Base-by-base conservation (phyloP, 129 eudicot species). In the Ambrosia trifida region DNA sequence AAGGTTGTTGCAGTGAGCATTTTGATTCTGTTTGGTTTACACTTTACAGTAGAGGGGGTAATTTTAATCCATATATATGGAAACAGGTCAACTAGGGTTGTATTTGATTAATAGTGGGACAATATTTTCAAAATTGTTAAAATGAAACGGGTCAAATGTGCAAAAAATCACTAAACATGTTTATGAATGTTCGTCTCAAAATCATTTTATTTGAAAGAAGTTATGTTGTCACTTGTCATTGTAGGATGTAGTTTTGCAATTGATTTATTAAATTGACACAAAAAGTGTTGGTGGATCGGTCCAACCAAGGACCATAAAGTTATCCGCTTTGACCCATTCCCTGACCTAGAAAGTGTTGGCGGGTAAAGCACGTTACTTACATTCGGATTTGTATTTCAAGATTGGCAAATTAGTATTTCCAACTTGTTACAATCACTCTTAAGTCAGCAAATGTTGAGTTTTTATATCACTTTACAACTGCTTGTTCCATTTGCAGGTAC, bases 401-500 rank as follows among this genome's bases (percentile, higher is more conserved):
- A 50, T 20, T 40, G 3, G 17, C 14, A 58, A 43, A 40, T 10
- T 36, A 61, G 36, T 49, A 58, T 16, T 70, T 40, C 47, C 19
- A 33, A 61, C 70, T 28, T 32, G 18, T 17, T 20, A 36, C 10
- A 75, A 57, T 66, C 9, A 35, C 68, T 30, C 57, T 28, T 6
- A 20, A 76, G 19, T 7, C 11, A 33, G 10, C 41, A 67, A 18
- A 30, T 41, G 4, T 33, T 51, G n/a, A 57, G 68, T 57, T 66
- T 50, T 66, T 3, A 65, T 53, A n/a, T 72, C 31, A 63, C 53
- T 7, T 73, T 19, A 44, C 43, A 57, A 11, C 11, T 45, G 36
- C 19, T 9, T 64, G 28, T 70, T 68, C 33, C 5, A 52, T 58
- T 57, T 68, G 73, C 72, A 91, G 97, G 72, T 92, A 92, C 90